Base-by-base conservation (phyloP, 495 filamentous ascomycete species). In the Penicillium canariense region DNA sequence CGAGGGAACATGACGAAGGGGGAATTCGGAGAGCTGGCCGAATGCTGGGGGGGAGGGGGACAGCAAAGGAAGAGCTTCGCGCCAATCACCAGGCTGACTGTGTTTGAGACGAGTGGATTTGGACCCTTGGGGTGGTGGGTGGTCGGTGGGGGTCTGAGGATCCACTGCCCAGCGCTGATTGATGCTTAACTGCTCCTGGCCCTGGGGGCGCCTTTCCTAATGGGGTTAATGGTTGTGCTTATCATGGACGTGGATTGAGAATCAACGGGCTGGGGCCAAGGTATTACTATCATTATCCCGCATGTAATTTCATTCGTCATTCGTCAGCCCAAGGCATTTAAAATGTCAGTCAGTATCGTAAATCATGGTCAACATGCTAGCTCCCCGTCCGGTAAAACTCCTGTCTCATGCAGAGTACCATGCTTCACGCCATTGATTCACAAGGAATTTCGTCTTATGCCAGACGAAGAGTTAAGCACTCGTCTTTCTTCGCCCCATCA, bases 1-100 rank as follows among this genome's bases (percentile, higher is more conserved):
- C 34, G 47, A 36, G 34, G 26, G 27, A 39, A 48, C 51, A 57
- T 59, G 11, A 48, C 35, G 12, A 17, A 49, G 40, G 14, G 35
- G 25, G 14, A 44, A 18, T 30, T 20, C 23, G n/a, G 26, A 31
- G 25, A 23, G 7, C 26, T 17, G 27, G 15, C 26, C 23, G 26
- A 23, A 30, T 9, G 9, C 10, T 17, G 25, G 12, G 30, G 7
- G 6, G 22, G 39, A 43, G 38, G 27, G 14, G 11, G 18, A 45
- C 28, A 2, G 18, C 15, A 30, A 12, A 28, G 11, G 11, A 18
- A 30, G 43, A 30, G 17, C 22, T 18, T 35, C 35, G 23, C 42
- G 23, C 23, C 18, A n/a, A n/a, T n/a, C 46, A 35, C 23, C 30
- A 1, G 26, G 26, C 43, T 46, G 43, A 30, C 26, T 10, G n/a